Base-by-base conservation (phyloP, 176 grass and related monocot genomes). In the Phragmites australis region DNA sequence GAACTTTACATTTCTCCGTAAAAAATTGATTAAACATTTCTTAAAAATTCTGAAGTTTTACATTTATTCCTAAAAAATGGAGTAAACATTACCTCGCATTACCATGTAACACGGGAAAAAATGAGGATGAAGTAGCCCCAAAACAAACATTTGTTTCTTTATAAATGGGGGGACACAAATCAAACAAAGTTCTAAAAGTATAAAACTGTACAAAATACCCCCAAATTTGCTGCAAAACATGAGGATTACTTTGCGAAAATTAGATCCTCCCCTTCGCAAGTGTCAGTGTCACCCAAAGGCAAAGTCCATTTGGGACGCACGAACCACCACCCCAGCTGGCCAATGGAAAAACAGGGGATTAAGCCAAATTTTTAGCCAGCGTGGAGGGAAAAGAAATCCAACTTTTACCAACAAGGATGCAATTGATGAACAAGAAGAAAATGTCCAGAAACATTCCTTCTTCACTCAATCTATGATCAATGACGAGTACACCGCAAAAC, bases 171-270 rank as follows among this genome's bases (percentile, higher is more conserved):
- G 30, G 11, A 12, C 29, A 41, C 17, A 64, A 11, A 64, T 75
- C 25, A 75, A 34, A 55, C 19, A 5, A 37, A 67, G 21, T 29
- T 39, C 34, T 17, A 9, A 51, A 51, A 48, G 23, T 59, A 0
- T 6, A 77, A 30, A 31, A 72, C 69, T 32, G 69, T 37, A 2
- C 5, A 37, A 37, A 37, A 37, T 2, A n/a, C 8, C 25, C 51
- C 60, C 40, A 40, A 49, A 67, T 78, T 78, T 23, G 79, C 50
- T 48, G 68, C 55, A 26, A 55, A 53, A 34, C 23, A 39, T 23
- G 27, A 22, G 46, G 22, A 40, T 10, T 18, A 37, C 3, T 73
- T 27, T 8, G 18, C 0, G 1, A 74, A 9, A 30, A 67, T 17
- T 11, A 48, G 70, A 32, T 34, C 26, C 44, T 37, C 65, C 37